These are phyloP conservation scores for Bonia amplexicaulis DNA, from an alignment of 176 grass and related monocot genomes.

Conservation along the genomic window DNA sequence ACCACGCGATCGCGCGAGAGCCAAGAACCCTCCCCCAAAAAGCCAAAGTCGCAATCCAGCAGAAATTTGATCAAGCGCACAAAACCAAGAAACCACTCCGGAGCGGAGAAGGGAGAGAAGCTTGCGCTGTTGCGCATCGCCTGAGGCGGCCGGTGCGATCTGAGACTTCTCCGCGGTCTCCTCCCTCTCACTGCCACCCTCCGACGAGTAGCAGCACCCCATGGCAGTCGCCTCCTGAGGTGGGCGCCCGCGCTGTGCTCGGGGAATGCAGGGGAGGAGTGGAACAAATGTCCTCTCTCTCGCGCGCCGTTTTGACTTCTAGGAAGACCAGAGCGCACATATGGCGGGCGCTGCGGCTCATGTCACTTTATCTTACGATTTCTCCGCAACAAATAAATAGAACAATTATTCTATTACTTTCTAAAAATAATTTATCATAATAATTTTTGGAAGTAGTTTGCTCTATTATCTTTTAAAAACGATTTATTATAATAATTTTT, in stretches of 20 bases:
- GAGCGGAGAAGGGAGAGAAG: not conserved
- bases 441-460: no score
- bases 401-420: no score
- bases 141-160: constrained; percentile 8
- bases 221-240: constrained; percentile 12
- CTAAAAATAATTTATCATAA: no score
- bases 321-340: not conserved
- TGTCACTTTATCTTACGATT: no score
- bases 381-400: no score
- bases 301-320: not conserved
- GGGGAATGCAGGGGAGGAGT: not conserved
- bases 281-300: not conserved
- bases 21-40: constrained; percentile 18
- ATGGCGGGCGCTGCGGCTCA: not conserved
- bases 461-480: no score
- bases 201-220: constrained; percentile 32
- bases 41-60: not conserved
- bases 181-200: not conserved
- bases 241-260: not conserved
- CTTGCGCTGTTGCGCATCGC: not conserved
- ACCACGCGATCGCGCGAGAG: not conserved
- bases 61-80: constrained; percentile 6
- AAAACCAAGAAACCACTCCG: not conserved
- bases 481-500: no score
- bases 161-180: constrained; percentile 12